These are phyloP conservation scores for Mycogone perniciosa DNA, from an alignment of 2,329 filamentous ascomycete genomes.

Conservation along the genomic window DNA sequence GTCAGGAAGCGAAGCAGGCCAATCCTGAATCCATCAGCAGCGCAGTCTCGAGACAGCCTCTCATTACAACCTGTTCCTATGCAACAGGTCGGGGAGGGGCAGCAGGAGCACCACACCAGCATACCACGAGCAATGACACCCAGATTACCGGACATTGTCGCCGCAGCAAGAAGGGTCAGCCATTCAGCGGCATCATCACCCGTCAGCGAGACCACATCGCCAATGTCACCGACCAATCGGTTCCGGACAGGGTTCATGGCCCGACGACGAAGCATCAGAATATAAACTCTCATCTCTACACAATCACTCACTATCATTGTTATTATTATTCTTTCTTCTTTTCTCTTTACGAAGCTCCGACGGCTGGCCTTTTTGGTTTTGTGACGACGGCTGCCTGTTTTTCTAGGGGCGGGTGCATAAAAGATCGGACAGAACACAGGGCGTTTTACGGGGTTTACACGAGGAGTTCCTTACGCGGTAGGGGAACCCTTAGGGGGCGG, in stretches of 20 bases:
- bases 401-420: neutral
- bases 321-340: neutral
- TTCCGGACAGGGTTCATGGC: conserved; percentile 31
- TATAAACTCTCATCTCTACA: conserved; percentile 16
- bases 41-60: conserved; percentile 30
- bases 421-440: neutral
- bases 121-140: conserved; percentile 19
- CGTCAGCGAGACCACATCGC: conserved; percentile 18
- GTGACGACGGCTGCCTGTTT: conserved; percentile 6
- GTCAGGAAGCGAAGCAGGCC: conserved; percentile 50
- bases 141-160: conserved; percentile 37
- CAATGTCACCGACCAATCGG: conserved; percentile 25
- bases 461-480: neutral
- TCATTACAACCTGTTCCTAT: conserved; percentile 20
- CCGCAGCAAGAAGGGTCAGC: conserved; percentile 36
- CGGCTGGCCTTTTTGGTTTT: conserved; percentile 5
- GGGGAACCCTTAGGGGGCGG: neutral
- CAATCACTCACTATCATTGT: neutral
- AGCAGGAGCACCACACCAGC: conserved; percentile 19
- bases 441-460: conserved; percentile 2
- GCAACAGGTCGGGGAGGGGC: conserved; percentile 30
- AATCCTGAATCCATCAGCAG: conserved; percentile 34
- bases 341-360: neutral
- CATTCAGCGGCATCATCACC: conserved; percentile 14
- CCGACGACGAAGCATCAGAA: conserved; percentile 36